Conservation (phyloP, 257 asterid species). For the Parsonsia alboflavescens region DNA sequence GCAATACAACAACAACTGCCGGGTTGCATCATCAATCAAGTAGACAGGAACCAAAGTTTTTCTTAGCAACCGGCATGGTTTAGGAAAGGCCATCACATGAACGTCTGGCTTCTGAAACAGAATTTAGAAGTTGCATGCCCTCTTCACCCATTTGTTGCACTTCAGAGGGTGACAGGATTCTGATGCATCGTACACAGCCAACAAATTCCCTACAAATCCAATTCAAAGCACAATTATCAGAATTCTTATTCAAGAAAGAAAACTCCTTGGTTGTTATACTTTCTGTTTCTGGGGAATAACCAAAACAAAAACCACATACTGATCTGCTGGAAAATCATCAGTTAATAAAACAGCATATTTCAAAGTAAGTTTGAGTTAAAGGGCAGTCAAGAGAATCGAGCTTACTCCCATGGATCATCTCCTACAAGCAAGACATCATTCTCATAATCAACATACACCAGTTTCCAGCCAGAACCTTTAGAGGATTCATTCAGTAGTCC, state of each 20-base stretch:
- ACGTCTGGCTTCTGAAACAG: constrained; percentile 38
- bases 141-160: constrained; percentile 99
- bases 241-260: too few relatives aligned
- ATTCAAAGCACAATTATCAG: neutral
- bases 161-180: constrained; percentile 85
- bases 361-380: neutral
- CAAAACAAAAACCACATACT: neutral
- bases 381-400: neutral
- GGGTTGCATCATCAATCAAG: neutral
- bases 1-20: neutral
- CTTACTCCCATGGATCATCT: constrained; percentile 99
- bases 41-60: neutral
- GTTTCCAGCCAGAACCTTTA: constrained; percentile 74
- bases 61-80: constrained; percentile 2
- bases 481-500: constrained; percentile 69
- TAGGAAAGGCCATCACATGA: constrained; percentile 30
- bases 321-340: neutral
- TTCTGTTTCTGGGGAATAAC: neutral
- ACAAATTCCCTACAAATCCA: constrained; percentile 65
- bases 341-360: neutral
- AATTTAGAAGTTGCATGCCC: constrained; percentile 91
- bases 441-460: constrained; percentile 89
- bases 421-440: constrained; percentile 86
- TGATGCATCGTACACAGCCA: constrained; percentile 86
- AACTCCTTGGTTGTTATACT: neutral